Evolutionary conservation across 2,329 filamentous ascomycete species (phyloP), one percentile per base, ranked within the genome.

Genomic region (Ampelomyces quisqualis): DNA sequence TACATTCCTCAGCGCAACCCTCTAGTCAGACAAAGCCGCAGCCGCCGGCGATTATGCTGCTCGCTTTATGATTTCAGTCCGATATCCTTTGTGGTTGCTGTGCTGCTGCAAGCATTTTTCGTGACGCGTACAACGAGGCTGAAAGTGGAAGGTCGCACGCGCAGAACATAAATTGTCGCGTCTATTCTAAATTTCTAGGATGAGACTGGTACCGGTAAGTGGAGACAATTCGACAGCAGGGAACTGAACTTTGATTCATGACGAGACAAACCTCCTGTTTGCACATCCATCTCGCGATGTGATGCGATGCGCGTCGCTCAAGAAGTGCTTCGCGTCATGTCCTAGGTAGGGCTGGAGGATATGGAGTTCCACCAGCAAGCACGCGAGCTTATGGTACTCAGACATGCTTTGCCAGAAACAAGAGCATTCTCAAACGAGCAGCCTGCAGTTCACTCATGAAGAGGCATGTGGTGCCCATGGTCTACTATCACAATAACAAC

Each of bases 361-460:
- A n/a, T n/a, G 38, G 38, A 40, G 9, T 30, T 34, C 38, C 32
- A 35, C 19, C 18, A 34, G 17, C 15, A 6, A 19, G 23, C 23
- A 28, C 3, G 27, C 11, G 13, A 15, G 5, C 26, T 11, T 15
- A 29, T 29, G 13, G 13, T 29, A 29, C 26, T 24, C 28, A 20
- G 3, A 17, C 11, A 14, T 14, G 28, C 22, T n/a, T n/a, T n/a
- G n/a, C n/a, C n/a, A n/a, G n/a, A n/a, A n/a, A n/a, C n/a, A n/a
- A n/a, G n/a, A n/a, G n/a, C n/a, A n/a, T n/a, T n/a, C n/a, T n/a
- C n/a, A n/a, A n/a, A n/a, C n/a, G n/a, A n/a, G n/a, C n/a, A n/a
- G n/a, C n/a, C n/a, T n/a, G n/a, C n/a, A n/a, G n/a, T n/a, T n/a
- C n/a, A n/a, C n/a, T n/a, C n/a, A n/a, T n/a, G n/a, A n/a, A n/a